These are phyloP conservation scores for Trametes punicea DNA, from an alignment of 768 basidiomycete genomes.

Conservation along the genomic window DNA sequence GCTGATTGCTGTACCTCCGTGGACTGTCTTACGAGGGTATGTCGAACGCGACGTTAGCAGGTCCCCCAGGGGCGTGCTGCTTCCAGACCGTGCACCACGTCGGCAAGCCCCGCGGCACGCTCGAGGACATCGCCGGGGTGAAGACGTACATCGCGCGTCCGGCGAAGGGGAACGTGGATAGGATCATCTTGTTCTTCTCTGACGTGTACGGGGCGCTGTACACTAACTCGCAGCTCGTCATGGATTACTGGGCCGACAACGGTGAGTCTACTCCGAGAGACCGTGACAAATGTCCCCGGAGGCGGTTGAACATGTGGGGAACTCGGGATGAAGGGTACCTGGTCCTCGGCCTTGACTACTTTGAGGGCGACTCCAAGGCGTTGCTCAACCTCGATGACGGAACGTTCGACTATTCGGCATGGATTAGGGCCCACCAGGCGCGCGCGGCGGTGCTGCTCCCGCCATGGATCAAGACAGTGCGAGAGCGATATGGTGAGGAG, in stretches of 20 bases:
- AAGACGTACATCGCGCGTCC: constrained; percentile 56
- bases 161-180: constrained; percentile 27
- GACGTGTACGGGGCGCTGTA: constrained; percentile 62
- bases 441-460: constrained; percentile 41
- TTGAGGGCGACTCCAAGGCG: constrained; percentile 55
- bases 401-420: constrained; percentile 37
- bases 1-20: background rate
- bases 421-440: constrained; percentile 37
- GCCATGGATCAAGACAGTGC: constrained; percentile 51
- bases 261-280: constrained; percentile 34
- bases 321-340: constrained; percentile 42
- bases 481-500: constrained; percentile 46
- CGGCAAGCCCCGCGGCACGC: constrained; percentile 45
- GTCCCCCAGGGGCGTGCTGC: constrained; percentile 44
- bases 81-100: constrained; percentile 49
- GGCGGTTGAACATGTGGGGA: background rate
- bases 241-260: constrained; percentile 60
- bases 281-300: constrained; percentile 2
- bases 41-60: constrained; percentile 10
- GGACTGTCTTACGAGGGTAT: background rate
- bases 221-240: constrained; percentile 54
- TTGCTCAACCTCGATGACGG: constrained; percentile 35
- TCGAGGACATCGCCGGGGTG: constrained; percentile 39
- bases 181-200: constrained; percentile 53
- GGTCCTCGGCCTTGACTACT: constrained; percentile 61